Base-by-base conservation (phyloP, 2,329 filamentous ascomycete species). In the Zelopaecilomyces penicillatus region DNA sequence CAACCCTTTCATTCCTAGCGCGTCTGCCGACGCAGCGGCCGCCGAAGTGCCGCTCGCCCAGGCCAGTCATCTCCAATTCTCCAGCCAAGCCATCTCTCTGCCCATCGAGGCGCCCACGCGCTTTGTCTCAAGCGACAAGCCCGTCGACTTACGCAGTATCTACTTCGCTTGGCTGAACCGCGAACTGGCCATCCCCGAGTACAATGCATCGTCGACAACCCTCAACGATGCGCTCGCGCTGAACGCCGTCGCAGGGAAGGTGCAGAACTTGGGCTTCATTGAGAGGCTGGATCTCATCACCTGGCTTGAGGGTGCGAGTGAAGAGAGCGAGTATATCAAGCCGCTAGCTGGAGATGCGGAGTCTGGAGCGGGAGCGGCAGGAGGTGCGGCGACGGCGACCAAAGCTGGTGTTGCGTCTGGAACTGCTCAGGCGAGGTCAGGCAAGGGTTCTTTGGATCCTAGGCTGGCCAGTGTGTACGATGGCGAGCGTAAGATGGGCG, bases 161-260 rank as follows among this genome's bases (percentile, higher is more conserved):
- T 96, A 91, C 71, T 95, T 97, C 61, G 89, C 89, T 45, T 98
- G 89, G 88, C 75, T 87, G 58, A 94, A 96, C 68, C 88, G 89
- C 64, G 91, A 97, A 69, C 81, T 85, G 44, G 81, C 85, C 44
- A 89, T 95, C 53, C 85, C 87, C 8, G 88, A 95, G 56, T 97
- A 97, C 74, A 93, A 96, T 65, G 80, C 85, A 28, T 83, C 85
- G 0, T 86, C 87, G 10, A 82, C 85, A 56, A 75, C 82, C 54
- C 74, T 97, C 45, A 95, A 95, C 62, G 82, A 87, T 19, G 41
- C 82, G 58, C 73, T 96, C 30, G 73, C 70, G 4, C 77, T 75
- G 8, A 72, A 70, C 1, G 80, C 77, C 12, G 73, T 73, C 8
- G 71, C 72, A 19, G 82, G 82, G 45, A 80, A 80, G 54, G 87